Evolutionary conservation across 495 filamentous ascomycete genomes (phyloP).

Genomic region (Chaetomium tenue): DNA sequence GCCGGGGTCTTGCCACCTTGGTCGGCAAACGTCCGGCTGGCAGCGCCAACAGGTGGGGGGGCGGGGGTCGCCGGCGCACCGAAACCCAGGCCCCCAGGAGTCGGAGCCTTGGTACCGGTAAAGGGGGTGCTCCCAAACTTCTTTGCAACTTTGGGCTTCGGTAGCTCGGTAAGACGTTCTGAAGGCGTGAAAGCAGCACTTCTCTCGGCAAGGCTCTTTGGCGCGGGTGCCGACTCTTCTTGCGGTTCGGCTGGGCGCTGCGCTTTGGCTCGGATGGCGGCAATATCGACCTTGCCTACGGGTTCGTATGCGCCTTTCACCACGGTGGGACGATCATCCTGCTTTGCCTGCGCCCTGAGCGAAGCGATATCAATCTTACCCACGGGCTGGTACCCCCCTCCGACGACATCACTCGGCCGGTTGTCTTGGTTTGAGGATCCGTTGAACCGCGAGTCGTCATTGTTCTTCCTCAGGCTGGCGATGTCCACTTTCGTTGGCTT

Average conservation of each 20-base stretch:
- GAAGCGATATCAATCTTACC: constrained; percentile 93
- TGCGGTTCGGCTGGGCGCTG: constrained; percentile 58
- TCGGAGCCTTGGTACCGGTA: constrained; percentile 81
- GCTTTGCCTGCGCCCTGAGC: constrained; percentile 73
- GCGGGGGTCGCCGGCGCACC: constrained; percentile 49
- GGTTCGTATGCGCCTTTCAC: constrained; percentile 94
- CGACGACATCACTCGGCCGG: constrained; percentile 64
- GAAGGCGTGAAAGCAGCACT: constrained; percentile 64
- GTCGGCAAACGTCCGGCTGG: constrained; percentile 90
- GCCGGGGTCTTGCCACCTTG: constrained; percentile 94
- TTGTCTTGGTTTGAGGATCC: constrained; percentile 40
- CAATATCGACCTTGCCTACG: constrained; percentile 94
- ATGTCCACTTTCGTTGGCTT: constrained; percentile 93
- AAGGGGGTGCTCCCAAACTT: constrained; percentile 74
- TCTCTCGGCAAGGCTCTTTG: constrained; percentile 63
- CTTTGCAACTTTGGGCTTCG: constrained; percentile 91
- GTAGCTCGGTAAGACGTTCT: constrained; percentile 80
- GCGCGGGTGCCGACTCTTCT: constrained; percentile 44
- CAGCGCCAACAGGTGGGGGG: constrained; percentile 65
- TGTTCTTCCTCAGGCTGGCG: constrained; percentile 66
- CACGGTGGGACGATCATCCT: constrained; percentile 73
- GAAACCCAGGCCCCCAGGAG: constrained; percentile 64
- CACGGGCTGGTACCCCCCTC: constrained; percentile 89
- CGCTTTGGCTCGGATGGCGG: constrained; percentile 79
- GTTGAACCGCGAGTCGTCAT: constrained; percentile 57